Base-by-base conservation (phyloP, 805 yeast species). In the Starmera pachycereana region DNA sequence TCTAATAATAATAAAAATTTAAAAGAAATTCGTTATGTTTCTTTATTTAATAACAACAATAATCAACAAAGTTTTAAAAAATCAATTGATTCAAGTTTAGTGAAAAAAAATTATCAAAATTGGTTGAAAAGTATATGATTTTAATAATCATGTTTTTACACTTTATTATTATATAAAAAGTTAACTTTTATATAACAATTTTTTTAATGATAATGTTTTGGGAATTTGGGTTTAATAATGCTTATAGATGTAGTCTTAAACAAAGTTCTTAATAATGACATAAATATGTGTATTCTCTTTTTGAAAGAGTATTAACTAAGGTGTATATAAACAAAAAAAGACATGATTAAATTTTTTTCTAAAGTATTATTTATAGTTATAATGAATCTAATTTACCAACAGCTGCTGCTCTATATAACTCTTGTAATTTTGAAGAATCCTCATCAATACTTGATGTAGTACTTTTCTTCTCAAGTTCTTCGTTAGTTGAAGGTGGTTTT, bases 381-480 rank as follows among this genome's bases (percentile, higher is more conserved):
- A 50, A 40, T 11, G 51, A 48, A 37, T 52, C 55, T 34, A 53
- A 35, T 41, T 48, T 51, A 19, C 53, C 54, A 36, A 46, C 50
- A 31, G 46, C 50, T 25, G 56, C 56, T 36, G 57, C 53, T 38
- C 51, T 46, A 43, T 51, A 52, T 51, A 54, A 45, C 36, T 54
- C 54, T 34, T 50, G 50, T 33, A 50, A 36, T 33, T 52, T 52
- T 1, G 51, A 41, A 12, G 33, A 39, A 30, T 41, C 44, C 18
- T 14, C 12, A 13, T 27, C 35, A 22, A 22, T 22, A 22, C 27
- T 22, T 7, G 27, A 22, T 28, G 22, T 38, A 13, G 38, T 41
- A 36, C 32, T 33, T 30, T 30, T 30, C 8, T 30, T 30, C 4
- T n/a, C 32, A 30, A 5, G 8, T 13, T 30, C 32, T n/a, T 30